A percentile compares a stretch with the other conserved stretches of the same genome.
Conservation (phyloP, 2,329 filamentous ascomycete genomes). For the Chaetomium sp. region DNA sequence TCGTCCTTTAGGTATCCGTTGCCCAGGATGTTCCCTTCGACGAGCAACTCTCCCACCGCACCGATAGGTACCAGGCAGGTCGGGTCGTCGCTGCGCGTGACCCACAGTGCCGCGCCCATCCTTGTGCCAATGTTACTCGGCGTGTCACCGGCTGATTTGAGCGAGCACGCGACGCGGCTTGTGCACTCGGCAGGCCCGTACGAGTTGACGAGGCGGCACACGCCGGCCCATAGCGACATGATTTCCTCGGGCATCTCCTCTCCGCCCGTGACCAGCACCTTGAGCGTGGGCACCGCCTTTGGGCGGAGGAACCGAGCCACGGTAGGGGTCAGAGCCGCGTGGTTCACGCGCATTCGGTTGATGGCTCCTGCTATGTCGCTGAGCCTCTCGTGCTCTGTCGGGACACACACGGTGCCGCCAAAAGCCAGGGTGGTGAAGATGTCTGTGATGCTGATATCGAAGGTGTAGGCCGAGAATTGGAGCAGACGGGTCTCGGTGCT, state of each 20-base stretch:
- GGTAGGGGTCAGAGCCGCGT: slow-evolving; percentile 21
- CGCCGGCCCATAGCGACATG: slow-evolving; percentile 12
- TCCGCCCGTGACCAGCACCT: slow-evolving; percentile 18
- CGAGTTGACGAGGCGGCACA: slow-evolving; percentile 13
- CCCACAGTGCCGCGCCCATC: not conserved
- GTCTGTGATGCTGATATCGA: slow-evolving; percentile 34
- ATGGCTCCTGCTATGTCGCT: slow-evolving; percentile 30
- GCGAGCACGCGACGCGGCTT: not conserved
- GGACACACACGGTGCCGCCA: slow-evolving; percentile 35
- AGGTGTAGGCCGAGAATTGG: slow-evolving; percentile 31
- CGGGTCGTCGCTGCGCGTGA: not conserved
- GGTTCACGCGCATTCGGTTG: slow-evolving; percentile 17
- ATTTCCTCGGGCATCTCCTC: slow-evolving; percentile 14
- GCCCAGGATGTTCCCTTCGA: not conserved
- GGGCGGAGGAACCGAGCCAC: slow-evolving; percentile 21
- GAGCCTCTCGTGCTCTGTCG: slow-evolving; percentile 32
- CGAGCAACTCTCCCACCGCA: not conserved
- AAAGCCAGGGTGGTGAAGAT: slow-evolving; percentile 32
- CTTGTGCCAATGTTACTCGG: not conserved
- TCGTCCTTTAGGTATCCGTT: not conserved
- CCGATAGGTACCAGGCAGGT: not conserved
- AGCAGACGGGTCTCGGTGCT: slow-evolving; percentile 13
- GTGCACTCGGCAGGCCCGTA: slow-evolving; percentile 22
- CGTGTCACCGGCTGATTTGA: not conserved
- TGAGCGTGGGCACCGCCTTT: slow-evolving; percentile 19